Evolutionary conservation across 345 rosid genomes (phyloP), one percentile per base, ranked within the genome.

Genomic region (Corymbia maculata): DNA sequence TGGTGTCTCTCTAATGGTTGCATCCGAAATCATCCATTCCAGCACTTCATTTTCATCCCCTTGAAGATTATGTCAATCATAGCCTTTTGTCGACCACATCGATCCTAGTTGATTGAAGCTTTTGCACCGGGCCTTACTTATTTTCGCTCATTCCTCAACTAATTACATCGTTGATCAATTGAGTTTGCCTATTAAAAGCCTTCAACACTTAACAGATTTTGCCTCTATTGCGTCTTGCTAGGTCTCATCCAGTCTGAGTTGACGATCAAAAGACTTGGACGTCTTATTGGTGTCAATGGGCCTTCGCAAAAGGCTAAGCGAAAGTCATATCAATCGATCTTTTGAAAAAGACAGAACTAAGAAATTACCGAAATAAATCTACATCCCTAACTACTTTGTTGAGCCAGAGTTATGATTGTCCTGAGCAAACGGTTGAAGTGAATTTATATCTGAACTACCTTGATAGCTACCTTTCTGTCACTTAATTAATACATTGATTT

Each of bases 191-290:
- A 22, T 26, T 22, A 2, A 2, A 55, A 21, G 26, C 61, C 61
- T 8, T 55, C 12, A 0, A 55, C 61, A 1, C 12, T 6, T 52
- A 2, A 2, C 10, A 21, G 61, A 55, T 55, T 55, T 55, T 55
- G 61, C 28, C 61, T 55, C 0, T 55, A 0, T 0, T 3, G 28
- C 12, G 28, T 22, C 12, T 55, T 8, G 61, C 9, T 55, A 4
- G 11, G 61, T 55, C 61, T 55, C 5, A 8, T 21, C 2, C 0
- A 55, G 28, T 55, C 6, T 5, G 1, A 55, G 28, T 55, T 4
- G 61, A 55, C 3, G 5, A 55, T 22, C 3, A 52, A 22, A 55
- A 9, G 0, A 22, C 61, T 55, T 21, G 12, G 12, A 55, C 2
- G 2, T 53, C 5, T 53, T 53, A 17, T 53, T 53, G 59, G 59